Base-by-base conservation (phyloP, 768 basidiomycete species). In the Cystobasidium ongulense region DNA sequence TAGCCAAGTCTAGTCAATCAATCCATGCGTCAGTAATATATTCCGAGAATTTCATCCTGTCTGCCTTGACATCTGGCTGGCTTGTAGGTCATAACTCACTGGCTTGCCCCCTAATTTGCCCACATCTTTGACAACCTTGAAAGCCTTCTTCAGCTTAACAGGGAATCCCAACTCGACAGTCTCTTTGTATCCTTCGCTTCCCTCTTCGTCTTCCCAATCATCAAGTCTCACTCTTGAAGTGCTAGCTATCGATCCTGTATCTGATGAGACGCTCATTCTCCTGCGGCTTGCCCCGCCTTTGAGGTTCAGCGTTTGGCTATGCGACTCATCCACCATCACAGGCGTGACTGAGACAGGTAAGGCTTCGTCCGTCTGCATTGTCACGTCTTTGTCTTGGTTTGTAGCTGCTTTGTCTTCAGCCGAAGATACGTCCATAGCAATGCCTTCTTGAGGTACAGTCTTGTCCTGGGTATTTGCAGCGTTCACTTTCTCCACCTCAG, bases 181-280 rank as follows among this genome's bases (percentile, higher is more conserved):
- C 39, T 78, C 87, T 21, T 86, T 87, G 1, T 86, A 86, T 8
- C 86, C 85, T 0, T 84, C 85, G 25, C 84, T 82, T 0, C 83
- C 85, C 39, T 76, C 74, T 18, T 61, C 3, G 27, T 31, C 63
- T 33, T 63, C 67, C 1, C 62, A 67, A 29, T 33, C 59, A 25
- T 71, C 64, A 35, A 39, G 75, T 63, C 27, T 46, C 35, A 21
- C 46, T 18, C 50, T 46, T 8, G 52, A 21, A 29, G 38, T 63
- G 18, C 29, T 62, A 3, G 74, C 41, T n/a, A 71, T 13, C 5
- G 68, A 41, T 11, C 61, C 74, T 13, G 68, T 71, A 36, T 61
- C 68, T 2, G 68, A 71, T 1, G 68, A 71, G 2, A 71, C 38
- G 54, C 68, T 71, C 33, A 52, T 35, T 17, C 68, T 53, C 21